phyloP scores from a whole-genome alignment of 306 rosid species.

The Hippophae gyantsensis region DNA sequence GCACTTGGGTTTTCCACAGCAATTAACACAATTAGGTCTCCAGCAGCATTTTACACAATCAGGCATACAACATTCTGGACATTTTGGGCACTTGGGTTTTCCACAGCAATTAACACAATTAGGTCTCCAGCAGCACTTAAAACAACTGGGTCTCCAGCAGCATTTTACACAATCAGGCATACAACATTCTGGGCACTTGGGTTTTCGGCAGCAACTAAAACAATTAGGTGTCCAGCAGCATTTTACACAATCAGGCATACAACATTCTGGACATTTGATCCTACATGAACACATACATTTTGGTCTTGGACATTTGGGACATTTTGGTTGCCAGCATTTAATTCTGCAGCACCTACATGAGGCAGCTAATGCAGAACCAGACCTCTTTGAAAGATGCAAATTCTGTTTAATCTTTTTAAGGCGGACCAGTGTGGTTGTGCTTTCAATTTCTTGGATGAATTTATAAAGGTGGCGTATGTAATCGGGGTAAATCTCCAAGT shows the following conservation, averaged over 20 bases:
- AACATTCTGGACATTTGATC: constrained; percentile 25
- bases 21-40: no score
- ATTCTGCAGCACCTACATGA: constrained; percentile 30
- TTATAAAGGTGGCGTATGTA: constrained; percentile 82
- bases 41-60: no score
- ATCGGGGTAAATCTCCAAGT: constrained; percentile 95
- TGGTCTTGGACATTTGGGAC: constrained; percentile 29
- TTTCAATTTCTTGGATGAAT: constrained; percentile 82
- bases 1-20: no score
- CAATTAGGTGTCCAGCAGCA: no score
- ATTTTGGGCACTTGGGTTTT: constrained; percentile 27
- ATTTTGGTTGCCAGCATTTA: constrained; percentile 33
- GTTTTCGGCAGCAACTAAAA: neutral
- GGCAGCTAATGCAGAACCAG: constrained; percentile 2
- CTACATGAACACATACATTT: constrained; percentile 31
- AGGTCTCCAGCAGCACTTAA: neutral
- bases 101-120: no score
- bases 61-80: no score
- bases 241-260: constrained; percentile 2
- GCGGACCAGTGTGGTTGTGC: constrained; percentile 54
- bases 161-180: neutral
- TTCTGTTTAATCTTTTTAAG: constrained; percentile 58
- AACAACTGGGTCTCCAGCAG: no score
- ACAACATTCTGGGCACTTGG: constrained; percentile 6
- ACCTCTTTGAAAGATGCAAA: constrained; percentile 21